phyloP scores from a whole-genome alignment of 768 basidiomycete species.

The Mycena olivaceomarginata region DNA sequence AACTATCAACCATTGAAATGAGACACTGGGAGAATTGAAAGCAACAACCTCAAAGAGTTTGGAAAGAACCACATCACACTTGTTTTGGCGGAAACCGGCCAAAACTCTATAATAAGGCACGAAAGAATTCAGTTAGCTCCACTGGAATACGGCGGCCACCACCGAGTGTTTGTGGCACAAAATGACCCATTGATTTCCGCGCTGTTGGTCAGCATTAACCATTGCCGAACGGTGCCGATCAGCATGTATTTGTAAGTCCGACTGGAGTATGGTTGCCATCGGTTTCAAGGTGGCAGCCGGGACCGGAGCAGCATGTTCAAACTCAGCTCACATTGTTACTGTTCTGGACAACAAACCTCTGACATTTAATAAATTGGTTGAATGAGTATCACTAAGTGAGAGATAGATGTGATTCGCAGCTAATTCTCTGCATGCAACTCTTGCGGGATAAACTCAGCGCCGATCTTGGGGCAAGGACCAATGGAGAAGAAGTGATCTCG shows the following conservation, averaged over 20 bases:
- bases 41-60: neutral
- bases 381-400: conserved; percentile 9
- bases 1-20: neutral
- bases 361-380: conserved; percentile 3
- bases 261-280: conserved; percentile 1
- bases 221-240: too few relatives aligned
- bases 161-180: too few relatives aligned
- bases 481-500: too few relatives aligned
- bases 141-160: neutral
- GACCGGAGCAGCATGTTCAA: conserved; percentile 4
- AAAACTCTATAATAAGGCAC: neutral
- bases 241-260: neutral
- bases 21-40: neutral
- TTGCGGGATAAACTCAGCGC: conserved; percentile 8
- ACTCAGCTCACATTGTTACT: conserved; percentile 17
- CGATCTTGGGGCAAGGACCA: too few relatives aligned
- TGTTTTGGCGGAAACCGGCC: conserved; percentile 1
- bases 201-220: too few relatives aligned
- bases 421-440: neutral
- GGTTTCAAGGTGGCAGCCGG: neutral
- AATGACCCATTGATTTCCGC: too few relatives aligned
- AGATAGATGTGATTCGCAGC: conserved; percentile 1
- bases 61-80: conserved; percentile 5
- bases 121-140: neutral
- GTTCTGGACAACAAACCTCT: conserved; percentile 7